Evolutionary conservation across 2,329 filamentous ascomycete genomes (phyloP).

Genomic region (Elsinoe perseae): DNA sequence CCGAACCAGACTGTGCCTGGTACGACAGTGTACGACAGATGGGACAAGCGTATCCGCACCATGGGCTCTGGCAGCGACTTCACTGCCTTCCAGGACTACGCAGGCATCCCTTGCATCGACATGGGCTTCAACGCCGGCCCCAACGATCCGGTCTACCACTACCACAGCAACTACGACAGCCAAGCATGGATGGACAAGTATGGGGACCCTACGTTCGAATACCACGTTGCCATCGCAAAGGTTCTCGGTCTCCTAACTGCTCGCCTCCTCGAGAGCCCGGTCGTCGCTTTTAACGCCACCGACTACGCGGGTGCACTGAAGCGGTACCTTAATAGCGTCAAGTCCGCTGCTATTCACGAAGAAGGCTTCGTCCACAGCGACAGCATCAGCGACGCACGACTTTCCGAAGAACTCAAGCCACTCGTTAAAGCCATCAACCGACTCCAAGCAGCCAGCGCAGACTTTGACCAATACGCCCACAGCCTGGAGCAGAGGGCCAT

Average conservation of each 20-base stretch:
- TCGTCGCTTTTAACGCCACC: constrained; percentile 41
- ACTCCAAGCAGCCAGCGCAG: constrained; percentile 47
- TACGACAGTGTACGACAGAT: constrained; percentile 59
- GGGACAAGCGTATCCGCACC: constrained; percentile 49
- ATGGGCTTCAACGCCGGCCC: constrained; percentile 36
- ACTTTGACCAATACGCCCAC: constrained; percentile 41
- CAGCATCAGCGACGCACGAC: not conserved
- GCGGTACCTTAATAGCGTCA: constrained; percentile 37
- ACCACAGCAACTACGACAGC: constrained; percentile 78
- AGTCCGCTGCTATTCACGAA: constrained; percentile 24
- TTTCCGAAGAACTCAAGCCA: constrained; percentile 34
- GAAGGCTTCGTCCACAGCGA: constrained; percentile 38
- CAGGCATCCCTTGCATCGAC: constrained; percentile 43
- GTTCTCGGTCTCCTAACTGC: constrained; percentile 40
- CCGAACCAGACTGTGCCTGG: constrained; percentile 65
- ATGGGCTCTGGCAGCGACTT: constrained; percentile 48
- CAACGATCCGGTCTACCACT: constrained; percentile 56
- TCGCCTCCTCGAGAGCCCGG: constrained; percentile 40
- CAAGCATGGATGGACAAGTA: constrained; percentile 77
- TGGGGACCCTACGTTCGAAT: constrained; percentile 57
- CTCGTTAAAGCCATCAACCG: constrained; percentile 42
- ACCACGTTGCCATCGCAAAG: constrained; percentile 47
- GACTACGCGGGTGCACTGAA: constrained; percentile 39
- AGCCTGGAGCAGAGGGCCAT: constrained; percentile 30
- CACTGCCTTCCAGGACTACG: constrained; percentile 47